Conservation (phyloP, 2,329 filamentous ascomycete genomes). For the Rhinocladiella similis region DNA sequence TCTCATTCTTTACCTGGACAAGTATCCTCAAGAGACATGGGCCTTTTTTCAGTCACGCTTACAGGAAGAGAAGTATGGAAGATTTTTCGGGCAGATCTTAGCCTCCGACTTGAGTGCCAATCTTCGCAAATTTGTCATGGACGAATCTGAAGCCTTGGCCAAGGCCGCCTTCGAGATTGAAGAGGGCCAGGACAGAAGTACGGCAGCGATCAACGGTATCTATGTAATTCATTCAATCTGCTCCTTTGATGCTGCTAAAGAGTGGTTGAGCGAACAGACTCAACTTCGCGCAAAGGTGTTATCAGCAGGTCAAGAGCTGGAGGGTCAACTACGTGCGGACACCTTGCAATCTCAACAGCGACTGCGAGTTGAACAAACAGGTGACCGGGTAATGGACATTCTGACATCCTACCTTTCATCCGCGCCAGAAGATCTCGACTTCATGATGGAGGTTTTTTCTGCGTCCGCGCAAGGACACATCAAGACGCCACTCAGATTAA, state of each 20-base stretch:
- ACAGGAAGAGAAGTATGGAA: constrained; percentile 81
- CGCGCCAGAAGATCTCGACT: constrained; percentile 74
- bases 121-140: constrained; percentile 72
- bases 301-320: constrained; percentile 72
- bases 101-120: constrained; percentile 71
- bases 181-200: constrained; percentile 67
- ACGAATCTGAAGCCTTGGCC: constrained; percentile 72
- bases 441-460: constrained; percentile 81
- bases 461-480: constrained; percentile 81
- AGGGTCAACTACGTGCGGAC: constrained; percentile 70
- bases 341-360: constrained; percentile 71
- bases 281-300: constrained; percentile 61
- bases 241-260: constrained; percentile 61
- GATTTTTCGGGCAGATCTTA: constrained; percentile 87
- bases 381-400: constrained; percentile 82
- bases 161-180: constrained; percentile 65
- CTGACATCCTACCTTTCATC: constrained; percentile 77
- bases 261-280: constrained; percentile 63
- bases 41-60: constrained; percentile 74
- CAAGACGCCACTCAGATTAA: constrained; percentile 72
- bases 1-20: constrained; percentile 88
- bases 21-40: constrained; percentile 89
- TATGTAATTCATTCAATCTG: constrained; percentile 80
- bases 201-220: constrained; percentile 81
- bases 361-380: constrained; percentile 82